These are phyloP conservation scores for Porphyrellus cyaneotinctus DNA, from an alignment of 768 basidiomycete species.

Conservation along the genomic window DNA sequence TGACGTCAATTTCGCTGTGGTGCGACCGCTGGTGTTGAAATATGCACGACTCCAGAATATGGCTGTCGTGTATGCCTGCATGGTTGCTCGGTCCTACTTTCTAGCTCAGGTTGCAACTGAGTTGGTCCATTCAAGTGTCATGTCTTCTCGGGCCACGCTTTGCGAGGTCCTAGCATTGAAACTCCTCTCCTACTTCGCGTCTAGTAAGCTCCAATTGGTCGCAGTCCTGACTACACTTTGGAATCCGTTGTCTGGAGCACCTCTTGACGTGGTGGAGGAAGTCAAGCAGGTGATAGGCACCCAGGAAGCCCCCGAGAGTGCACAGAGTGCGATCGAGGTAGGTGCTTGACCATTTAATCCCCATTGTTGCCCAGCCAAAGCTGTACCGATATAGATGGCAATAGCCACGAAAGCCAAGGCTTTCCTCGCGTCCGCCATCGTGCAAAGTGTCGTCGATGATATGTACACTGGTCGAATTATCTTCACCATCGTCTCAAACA, in stretches of 20 bases:
- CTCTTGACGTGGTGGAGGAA: conserved; percentile 58
- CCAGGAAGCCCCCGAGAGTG: conserved; percentile 55
- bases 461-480: conserved; percentile 81
- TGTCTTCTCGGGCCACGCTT: conserved; percentile 65
- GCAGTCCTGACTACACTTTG: conserved; percentile 78
- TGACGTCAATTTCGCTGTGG: conserved; percentile 76
- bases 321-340: conserved; percentile 85
- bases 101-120: conserved; percentile 62
- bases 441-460: conserved; percentile 83
- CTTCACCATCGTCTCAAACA: conserved; percentile 55
- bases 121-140: conserved; percentile 73
- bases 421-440: conserved; percentile 78
- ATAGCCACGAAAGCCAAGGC: conserved; percentile 81
- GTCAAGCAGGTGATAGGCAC: conserved; percentile 55
- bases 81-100: conserved; percentile 78
- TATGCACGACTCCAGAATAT: conserved; percentile 76
- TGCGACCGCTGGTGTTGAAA: conserved; percentile 72
- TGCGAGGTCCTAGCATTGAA: conserved; percentile 92
- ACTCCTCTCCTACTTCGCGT: conserved; percentile 69
- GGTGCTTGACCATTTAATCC: conserved; percentile 24
- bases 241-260: conserved; percentile 81
- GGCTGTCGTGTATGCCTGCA: conserved; percentile 70
- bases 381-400: conserved; percentile 57
- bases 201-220: conserved; percentile 67
- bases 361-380: neutral